These are phyloP conservation scores for Saccharomycopsis schoenii DNA, from an alignment of 805 yeast genomes.

Conservation along the genomic window DNA sequence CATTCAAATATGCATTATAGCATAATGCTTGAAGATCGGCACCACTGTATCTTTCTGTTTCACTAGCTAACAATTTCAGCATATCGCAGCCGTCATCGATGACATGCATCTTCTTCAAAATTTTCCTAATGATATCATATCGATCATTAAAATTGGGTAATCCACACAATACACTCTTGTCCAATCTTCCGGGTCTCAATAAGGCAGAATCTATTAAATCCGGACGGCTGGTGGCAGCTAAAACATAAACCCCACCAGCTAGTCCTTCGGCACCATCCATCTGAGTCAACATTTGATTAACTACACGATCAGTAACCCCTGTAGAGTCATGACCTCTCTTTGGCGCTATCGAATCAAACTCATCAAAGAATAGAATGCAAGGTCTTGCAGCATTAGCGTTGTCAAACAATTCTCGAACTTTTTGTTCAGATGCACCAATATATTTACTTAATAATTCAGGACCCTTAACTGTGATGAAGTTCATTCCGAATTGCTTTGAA, in stretches of 20 bases:
- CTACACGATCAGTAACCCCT: constrained; percentile 96
- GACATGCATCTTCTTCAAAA: constrained; percentile 52
- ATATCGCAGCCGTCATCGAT: constrained; percentile 35
- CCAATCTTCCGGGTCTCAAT: constrained; percentile 91
- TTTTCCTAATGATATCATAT: constrained; percentile 54
- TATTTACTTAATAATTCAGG: constrained; percentile 93
- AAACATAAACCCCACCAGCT: constrained; percentile 82
- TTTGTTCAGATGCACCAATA: constrained; percentile 95
- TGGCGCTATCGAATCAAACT: constrained; percentile 95
- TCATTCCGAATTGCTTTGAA: constrained; percentile 87
- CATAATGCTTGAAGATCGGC: constrained; percentile 92
- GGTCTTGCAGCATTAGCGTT: constrained; percentile 94
- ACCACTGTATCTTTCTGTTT: constrained; percentile 76
- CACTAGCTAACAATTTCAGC: constrained; percentile 42
- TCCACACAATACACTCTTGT: constrained; percentile 83
- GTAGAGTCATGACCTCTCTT: constrained; percentile 97
- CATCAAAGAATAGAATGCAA: constrained; percentile 87
- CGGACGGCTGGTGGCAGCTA: constrained; percentile 95
- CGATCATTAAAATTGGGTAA: constrained; percentile 70
- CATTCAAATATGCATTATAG: constrained; percentile 83
- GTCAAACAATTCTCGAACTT: constrained; percentile 86
- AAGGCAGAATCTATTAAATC: constrained; percentile 93
- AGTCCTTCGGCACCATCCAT: constrained; percentile 99
- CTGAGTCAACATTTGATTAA: constrained; percentile 91
- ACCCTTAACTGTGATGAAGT: constrained; percentile 88